Evolutionary conservation across 176 grass and related monocot species (phyloP).

Genomic region (Ensete glaucum): DNA sequence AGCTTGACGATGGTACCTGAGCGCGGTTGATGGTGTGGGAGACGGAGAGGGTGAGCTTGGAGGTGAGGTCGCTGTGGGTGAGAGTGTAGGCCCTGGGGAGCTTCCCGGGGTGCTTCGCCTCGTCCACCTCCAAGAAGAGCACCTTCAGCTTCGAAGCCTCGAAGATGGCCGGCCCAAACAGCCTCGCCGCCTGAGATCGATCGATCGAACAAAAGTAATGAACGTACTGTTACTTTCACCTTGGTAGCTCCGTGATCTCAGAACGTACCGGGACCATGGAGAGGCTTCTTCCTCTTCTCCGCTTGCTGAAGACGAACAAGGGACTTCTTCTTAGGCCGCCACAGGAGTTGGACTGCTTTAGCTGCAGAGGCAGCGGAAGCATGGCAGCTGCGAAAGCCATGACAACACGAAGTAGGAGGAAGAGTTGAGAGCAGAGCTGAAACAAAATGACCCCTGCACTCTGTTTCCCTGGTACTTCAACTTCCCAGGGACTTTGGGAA

Average conservation of each 20-base stretch:
- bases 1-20: slow-evolving; percentile 21
- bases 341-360: background rate
- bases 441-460: no score
- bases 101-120: slow-evolving; percentile 46
- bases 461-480: no score
- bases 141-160: slow-evolving; percentile 98
- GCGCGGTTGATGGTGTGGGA: slow-evolving; percentile 72
- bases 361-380: background rate
- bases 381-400: background rate
- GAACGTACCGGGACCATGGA: background rate
- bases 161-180: slow-evolving; percentile 88
- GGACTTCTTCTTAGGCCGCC: background rate
- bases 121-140: slow-evolving; percentile 61
- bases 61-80: slow-evolving; percentile 94
- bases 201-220: no score
- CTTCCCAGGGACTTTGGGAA: no score
- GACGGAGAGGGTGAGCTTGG: slow-evolving; percentile 69
- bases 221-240: no score
- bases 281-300: slow-evolving; percentile 4
- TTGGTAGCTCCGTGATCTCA: no score
- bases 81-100: slow-evolving; percentile 82
- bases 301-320: background rate
- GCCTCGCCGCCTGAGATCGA: slow-evolving; percentile 44
- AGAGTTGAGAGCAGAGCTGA: background rate
- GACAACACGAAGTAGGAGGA: background rate